Evolutionary conservation across 1,139 yeast species (phyloP), one percentile per base, ranked within the genome.

Genomic region (Kurtzmaniella quercitrusa): DNA sequence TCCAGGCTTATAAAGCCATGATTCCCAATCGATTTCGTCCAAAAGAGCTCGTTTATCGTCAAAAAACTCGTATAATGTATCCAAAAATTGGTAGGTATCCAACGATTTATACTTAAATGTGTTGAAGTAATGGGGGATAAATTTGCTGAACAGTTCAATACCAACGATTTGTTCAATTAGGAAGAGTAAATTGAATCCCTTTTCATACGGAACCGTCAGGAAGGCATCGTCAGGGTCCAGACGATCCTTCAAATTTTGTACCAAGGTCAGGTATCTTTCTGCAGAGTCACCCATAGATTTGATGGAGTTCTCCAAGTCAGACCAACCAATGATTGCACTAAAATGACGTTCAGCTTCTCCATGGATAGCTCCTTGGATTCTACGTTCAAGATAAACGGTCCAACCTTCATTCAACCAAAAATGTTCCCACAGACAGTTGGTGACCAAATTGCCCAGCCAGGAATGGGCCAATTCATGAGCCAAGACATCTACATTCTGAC

Each of bases 331-430:
- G 50, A 90, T 82, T 37, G 94, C 90, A 47, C 82, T 73, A 58
- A 90, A 87, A 53, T 88, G 93, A 58, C 96, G 79, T 43, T 79
- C 73, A 18, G 79, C 65, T 55, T 85, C 93, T 37, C 95, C 96
- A 56, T 87, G 87, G 29, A 88, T 64, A 6, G 76, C 79, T 27
- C 87, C 96, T 38, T 82, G 69, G 49, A 90, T 90, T 55, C 96
- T 74, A 61, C 97, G 79, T 63, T 90, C 96, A 34, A 90, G 65
- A 60, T 89, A 90, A 23, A 90, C 96, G 14, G 96, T 88, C 96
- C 96, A 89, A 37, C 97, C 97, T 68, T 90, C 97, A 60, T 90
- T 90, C 51, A 90, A 74, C 95, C 96, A 90, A 62, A 90, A 88
- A 65, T 89, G 96, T 60, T 87, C 93, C 94, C 96, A 89, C 0